Conservation (phyloP, 202 grass and related monocot species). For the Panicum hallii region DNA sequence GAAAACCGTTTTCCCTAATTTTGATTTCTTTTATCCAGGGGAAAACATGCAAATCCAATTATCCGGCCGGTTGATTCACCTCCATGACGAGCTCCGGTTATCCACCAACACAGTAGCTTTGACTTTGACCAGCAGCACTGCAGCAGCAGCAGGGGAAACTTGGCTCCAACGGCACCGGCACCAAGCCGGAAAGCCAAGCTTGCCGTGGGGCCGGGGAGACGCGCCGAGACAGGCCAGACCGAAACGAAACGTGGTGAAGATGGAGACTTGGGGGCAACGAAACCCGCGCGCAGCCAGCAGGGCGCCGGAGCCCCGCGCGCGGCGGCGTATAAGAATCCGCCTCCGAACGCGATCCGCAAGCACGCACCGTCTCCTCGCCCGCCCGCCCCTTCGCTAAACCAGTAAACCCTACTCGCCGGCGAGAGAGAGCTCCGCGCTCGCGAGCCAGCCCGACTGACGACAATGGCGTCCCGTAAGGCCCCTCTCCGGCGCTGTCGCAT, state of each 20-base stretch:
- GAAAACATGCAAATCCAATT: no score
- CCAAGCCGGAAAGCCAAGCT: no score
- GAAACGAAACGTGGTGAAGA: neutral
- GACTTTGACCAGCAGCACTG: neutral
- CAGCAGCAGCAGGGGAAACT: neutral
- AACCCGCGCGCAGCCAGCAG: neutral
- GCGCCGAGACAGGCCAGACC: neutral
- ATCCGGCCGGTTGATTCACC: no score
- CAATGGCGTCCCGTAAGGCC: conserved; percentile 55
- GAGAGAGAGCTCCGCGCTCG: neutral
- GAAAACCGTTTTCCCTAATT: no score
- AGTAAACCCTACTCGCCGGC: conserved; percentile 17
- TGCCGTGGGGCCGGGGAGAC: no score
- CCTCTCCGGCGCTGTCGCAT: no score
- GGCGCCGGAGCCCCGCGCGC: no score
- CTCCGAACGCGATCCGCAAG: neutral
- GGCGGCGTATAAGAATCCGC: conserved; percentile 23
- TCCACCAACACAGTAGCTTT: neutral
- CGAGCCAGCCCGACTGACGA: neutral
- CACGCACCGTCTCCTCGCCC: neutral
- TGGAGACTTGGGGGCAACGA: conserved; percentile 41
- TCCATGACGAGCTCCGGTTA: no score
- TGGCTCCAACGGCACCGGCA: conserved; percentile 20
- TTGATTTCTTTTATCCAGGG: no score
- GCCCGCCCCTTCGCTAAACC: neutral